Evolutionary conservation across 140 eudicot genomes (phyloP).

Genomic region (Flaveria floridana): DNA sequence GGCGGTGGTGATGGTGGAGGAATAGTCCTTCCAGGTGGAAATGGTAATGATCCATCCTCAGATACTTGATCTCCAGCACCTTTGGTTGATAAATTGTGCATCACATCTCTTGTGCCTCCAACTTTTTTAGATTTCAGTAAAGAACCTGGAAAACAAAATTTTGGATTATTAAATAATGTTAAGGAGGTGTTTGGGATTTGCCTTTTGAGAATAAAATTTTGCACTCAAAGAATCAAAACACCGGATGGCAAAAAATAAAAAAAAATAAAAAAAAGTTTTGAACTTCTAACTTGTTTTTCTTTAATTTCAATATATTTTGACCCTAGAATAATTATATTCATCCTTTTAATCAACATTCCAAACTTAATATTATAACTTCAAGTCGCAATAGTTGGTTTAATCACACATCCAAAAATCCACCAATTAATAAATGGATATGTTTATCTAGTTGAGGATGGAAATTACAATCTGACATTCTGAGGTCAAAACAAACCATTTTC

Average conservation of each 20-base stretch:
- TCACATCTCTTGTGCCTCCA: slow-evolving; percentile 25
- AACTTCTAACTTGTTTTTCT: neutral
- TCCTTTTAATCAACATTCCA: neutral
- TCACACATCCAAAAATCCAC: neutral
- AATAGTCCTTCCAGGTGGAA: neutral
- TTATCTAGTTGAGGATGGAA: neutral
- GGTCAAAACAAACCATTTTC: slow-evolving; percentile 4
- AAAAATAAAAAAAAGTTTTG: too few species aligned
- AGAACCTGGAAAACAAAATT: slow-evolving; percentile 45
- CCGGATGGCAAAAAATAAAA: too few species aligned
- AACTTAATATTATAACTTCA: neutral
- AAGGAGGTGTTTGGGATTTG: slow-evolving; percentile 12
- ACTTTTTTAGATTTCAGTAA: slow-evolving; percentile 27
- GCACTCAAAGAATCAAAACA: neutral
- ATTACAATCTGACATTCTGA: neutral
- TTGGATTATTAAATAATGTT: neutral
- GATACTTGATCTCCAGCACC: slow-evolving; percentile 28
- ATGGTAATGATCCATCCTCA: slow-evolving; percentile 10
- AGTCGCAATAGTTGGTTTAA: neutral
- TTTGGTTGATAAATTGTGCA: slow-evolving; percentile 27
- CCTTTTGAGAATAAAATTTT: neutral
- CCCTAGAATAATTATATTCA: neutral
- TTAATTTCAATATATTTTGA: neutral
- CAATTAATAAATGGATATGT: neutral
- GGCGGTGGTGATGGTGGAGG: slow-evolving; percentile 3